These are phyloP conservation scores for Cymodocea nodosa DNA, from an alignment of 116 monocot species.

Conservation along the genomic window DNA sequence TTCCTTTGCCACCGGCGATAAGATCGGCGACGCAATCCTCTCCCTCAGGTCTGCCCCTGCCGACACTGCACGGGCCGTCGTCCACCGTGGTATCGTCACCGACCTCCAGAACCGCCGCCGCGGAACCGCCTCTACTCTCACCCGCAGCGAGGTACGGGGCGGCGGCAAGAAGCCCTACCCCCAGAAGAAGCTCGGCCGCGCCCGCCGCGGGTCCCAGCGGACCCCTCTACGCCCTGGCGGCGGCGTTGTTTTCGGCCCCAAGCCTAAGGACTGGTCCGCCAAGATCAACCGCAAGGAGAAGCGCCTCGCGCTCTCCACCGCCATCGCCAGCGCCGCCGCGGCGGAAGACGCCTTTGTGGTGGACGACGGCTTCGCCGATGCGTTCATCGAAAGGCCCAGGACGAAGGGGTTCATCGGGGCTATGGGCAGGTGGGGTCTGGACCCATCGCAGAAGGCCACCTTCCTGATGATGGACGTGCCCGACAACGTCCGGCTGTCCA, in stretches of 20 bases:
- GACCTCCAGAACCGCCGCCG: constrained; percentile 74
- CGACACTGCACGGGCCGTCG: constrained; percentile 70
- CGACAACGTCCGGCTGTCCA: constrained; percentile 45
- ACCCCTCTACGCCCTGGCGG: constrained; percentile 92
- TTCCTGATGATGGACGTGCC: constrained; percentile 61
- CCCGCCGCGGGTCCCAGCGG: constrained; percentile 78
- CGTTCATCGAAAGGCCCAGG: constrained; percentile 39
- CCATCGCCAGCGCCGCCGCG: constrained; percentile 58
- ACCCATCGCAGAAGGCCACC: constrained; percentile 67
- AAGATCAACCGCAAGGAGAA: constrained; percentile 99
- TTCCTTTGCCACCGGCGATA: constrained; percentile 50
- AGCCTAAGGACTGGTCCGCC: constrained; percentile 89
- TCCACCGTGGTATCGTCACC: constrained; percentile 78
- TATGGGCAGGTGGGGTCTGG: constrained; percentile 67
- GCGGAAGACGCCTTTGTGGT: constrained; percentile 47
- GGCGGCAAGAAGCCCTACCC: constrained; percentile 86
- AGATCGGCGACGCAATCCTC: constrained; percentile 29
- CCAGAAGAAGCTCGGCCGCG: constrained; percentile 81
- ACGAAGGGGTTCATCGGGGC: constrained; percentile 80
- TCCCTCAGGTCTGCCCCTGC: constrained; percentile 54
- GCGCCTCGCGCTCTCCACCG: constrained; percentile 80
- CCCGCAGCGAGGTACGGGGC: constrained; percentile 79
- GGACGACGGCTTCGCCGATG: constrained; percentile 48
- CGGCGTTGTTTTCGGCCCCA: constrained; percentile 85
- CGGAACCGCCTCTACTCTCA: constrained; percentile 93